Conservation (phyloP, 2,329 filamentous ascomycete species). For the Colletotrichum salicis region DNA sequence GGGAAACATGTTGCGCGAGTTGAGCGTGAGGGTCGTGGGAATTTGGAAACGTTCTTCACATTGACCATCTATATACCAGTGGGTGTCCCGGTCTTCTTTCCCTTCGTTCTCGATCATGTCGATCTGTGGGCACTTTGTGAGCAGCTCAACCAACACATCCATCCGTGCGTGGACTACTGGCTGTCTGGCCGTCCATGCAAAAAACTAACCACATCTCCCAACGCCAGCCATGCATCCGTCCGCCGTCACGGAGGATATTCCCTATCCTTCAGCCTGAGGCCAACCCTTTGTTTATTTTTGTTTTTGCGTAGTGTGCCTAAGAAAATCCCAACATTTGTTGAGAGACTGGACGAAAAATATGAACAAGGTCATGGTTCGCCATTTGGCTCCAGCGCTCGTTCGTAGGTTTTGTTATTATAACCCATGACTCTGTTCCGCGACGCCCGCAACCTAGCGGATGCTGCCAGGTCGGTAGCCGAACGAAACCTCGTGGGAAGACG, state of each 20-base stretch:
- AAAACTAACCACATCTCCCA: conserved; percentile 34
- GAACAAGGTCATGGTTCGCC: conserved; percentile 7
- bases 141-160: conserved; percentile 21
- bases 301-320: background rate
- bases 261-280: conserved; percentile 18
- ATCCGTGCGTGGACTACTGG: conserved; percentile 3
- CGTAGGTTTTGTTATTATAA: background rate
- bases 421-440: conserved; percentile 8
- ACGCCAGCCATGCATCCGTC: conserved; percentile 36
- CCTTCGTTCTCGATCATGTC: conserved; percentile 6
- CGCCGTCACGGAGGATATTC: conserved; percentile 26
- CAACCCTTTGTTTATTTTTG: conserved; percentile 1
- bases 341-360: conserved; percentile 9
- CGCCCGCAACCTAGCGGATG: background rate
- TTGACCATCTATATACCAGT: conserved; percentile 35
- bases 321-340: background rate
- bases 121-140: conserved; percentile 18
- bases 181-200: conserved; percentile 24
- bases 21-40: background rate
- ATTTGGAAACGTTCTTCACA: conserved; percentile 26
- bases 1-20: conserved; percentile 3
- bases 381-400: background rate
- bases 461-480: background rate
- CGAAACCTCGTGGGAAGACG: background rate
- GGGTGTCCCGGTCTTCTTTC: conserved; percentile 16